Percentiles rank a stretch among this genome's conserved stretches.
phyloP scores from a whole-genome alignment of 768 basidiomycete genomes.

The Lactarius tabidus region DNA sequence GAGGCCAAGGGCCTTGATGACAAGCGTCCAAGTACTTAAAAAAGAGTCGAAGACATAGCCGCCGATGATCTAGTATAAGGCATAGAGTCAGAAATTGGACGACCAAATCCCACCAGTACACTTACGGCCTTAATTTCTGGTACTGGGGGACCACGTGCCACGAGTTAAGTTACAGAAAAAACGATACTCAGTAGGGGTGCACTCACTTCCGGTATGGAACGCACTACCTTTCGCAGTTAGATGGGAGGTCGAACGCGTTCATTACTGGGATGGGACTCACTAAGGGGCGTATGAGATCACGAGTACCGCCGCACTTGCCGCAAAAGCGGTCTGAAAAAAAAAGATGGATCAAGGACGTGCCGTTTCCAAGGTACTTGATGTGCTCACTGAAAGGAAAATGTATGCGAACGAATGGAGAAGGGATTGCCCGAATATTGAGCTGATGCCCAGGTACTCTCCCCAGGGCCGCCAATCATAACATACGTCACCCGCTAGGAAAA shows the following conservation, averaged over 20 bases:
- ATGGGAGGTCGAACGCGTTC: background rate
- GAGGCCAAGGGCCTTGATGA: slow-evolving; percentile 80
- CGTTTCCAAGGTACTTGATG: background rate
- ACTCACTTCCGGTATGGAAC: slow-evolving; percentile 76
- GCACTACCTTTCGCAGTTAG: slow-evolving; percentile 41
- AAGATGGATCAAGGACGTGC: background rate
- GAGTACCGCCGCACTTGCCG: slow-evolving; percentile 57
- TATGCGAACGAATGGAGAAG: slow-evolving; percentile 64
- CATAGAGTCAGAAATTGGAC: background rate
- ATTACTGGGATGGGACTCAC: slow-evolving; percentile 37
- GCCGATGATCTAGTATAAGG: slow-evolving; percentile 54
- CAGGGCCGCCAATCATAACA: slow-evolving; percentile 67
- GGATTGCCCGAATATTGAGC: slow-evolving; percentile 55
- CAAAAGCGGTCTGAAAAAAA: slow-evolving; percentile 50
- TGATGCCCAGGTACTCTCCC: slow-evolving; percentile 54
- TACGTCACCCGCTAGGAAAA: slow-evolving; percentile 53
- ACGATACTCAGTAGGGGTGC: background rate
- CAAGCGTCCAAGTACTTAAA: slow-evolving; percentile 78
- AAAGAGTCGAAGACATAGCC: slow-evolving; percentile 87
- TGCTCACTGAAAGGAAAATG: slow-evolving; percentile 56
- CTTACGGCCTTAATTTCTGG: slow-evolving; percentile 76
- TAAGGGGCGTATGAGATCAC: slow-evolving; percentile 68
- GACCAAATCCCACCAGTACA: background rate
- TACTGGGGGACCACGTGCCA: slow-evolving; percentile 38
- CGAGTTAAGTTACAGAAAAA: slow-evolving; percentile 3